A percentile compares a stretch with the other conserved stretches of the same genome.
Conservation (phyloP, 352 stramenopile genomes). For the Globisporangium spinosum region DNA sequence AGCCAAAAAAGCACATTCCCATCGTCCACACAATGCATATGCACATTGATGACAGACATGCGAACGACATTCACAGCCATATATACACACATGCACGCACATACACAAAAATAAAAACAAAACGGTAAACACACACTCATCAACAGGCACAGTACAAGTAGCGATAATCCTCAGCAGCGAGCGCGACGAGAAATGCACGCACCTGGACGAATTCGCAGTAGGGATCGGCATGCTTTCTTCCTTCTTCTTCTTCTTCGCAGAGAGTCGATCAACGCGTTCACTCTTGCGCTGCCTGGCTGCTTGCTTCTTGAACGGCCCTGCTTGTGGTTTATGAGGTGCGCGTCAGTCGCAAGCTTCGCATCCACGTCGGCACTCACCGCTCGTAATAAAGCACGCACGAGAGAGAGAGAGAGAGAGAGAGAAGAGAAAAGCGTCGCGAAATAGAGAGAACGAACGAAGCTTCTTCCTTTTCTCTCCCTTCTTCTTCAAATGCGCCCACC, state of each 20-base stretch:
- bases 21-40: background rate
- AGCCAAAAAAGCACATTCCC: background rate
- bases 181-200: background rate
- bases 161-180: background rate
- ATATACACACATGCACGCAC: background rate
- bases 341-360: background rate
- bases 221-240: conserved; percentile 15
- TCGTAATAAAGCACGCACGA: background rate
- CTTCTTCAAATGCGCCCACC: background rate
- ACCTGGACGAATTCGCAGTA: conserved; percentile 13
- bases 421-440: background rate
- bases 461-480: background rate
- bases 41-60: background rate
- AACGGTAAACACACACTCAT: background rate
- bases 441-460: background rate
- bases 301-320: background rate
- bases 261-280: background rate
- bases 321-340: background rate
- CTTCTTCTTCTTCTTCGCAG: background rate
- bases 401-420: background rate
- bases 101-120: background rate
- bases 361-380: background rate
- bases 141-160: background rate
- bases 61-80: background rate
- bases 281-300: background rate